Conservation (phyloP, 1,284 basidiomycete species). For the Leccinum holopus region DNA sequence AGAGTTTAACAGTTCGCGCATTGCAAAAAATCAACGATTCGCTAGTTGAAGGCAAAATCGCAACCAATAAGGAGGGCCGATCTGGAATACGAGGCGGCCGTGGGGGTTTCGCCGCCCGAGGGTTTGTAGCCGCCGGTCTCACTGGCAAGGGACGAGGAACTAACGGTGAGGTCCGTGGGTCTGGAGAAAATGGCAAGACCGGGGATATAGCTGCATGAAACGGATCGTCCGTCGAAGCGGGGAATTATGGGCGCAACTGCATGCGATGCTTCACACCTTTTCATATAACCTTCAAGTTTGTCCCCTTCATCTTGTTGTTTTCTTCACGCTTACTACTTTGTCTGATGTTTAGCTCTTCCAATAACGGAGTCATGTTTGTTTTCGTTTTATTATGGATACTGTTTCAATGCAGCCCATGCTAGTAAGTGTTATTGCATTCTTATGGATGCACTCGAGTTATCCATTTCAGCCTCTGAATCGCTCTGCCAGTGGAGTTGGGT, state of each 20-base stretch:
- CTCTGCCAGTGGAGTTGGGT: too few relatives aligned
- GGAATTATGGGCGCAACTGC: constrained; percentile 20
- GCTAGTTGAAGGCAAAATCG: constrained; percentile 63
- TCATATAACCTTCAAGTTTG: constrained; percentile 16
- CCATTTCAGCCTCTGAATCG: background rate
- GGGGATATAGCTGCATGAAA: constrained; percentile 29
- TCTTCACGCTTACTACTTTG: constrained; percentile 16
- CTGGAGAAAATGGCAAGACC: constrained; percentile 29
- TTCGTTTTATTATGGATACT: constrained; percentile 10
- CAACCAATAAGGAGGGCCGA: constrained; percentile 60
- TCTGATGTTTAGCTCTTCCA: constrained; percentile 16
- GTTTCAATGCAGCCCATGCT: background rate
- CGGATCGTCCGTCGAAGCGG: constrained; percentile 18
- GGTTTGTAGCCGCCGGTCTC: constrained; percentile 68
- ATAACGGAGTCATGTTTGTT: constrained; percentile 26
- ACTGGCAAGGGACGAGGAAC: constrained; percentile 40
- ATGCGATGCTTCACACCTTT: constrained; percentile 19
- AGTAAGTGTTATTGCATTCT: background rate
- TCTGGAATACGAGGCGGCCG: constrained; percentile 39
- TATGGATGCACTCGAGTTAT: constrained; percentile 13
- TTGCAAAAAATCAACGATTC: constrained; percentile 65
- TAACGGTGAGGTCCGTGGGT: constrained; percentile 30
- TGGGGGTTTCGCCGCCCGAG: constrained; percentile 52
- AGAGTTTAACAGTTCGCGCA: constrained; percentile 5
- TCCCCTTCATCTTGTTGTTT: constrained; percentile 12